Evolutionary conservation across 208 protist species (phyloP), one percentile per base, ranked within the genome.

Genomic region (Acanthamoeba divionensis): DNA sequence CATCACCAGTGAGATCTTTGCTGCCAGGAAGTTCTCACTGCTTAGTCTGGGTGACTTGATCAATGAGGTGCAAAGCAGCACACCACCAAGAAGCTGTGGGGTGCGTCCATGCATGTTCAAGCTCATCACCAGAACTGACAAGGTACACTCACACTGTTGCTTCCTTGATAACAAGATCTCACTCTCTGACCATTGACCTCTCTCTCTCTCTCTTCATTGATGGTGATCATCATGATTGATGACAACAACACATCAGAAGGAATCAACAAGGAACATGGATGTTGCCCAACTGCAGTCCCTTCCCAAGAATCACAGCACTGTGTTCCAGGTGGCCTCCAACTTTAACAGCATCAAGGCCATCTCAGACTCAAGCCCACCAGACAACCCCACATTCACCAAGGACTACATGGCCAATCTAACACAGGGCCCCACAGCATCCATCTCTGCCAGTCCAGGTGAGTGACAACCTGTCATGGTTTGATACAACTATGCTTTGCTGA

Each of bases 271-370:
- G 52, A 85, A 85, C 13, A 57, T 88, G 9, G 80, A 88, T 36
- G 80, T 88, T 15, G 80, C 80, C 1, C 57, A 66, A 4, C 60
- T 88, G 33, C 80, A 88, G 26, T 55, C 80, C 29, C 2, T 88
- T 15, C 57, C 80, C 13, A 57, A 69, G 38, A 88, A 88, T 47
- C 48, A 38, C 6, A 29, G 55, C 38, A 57, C 80, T 41, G 60
- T 71, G 7, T 88, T 88, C 41, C 80, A 88, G 60, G 80, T 88
- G 80, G 80, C 80, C 31, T 88, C 80, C 52, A 88, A 88, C 38
- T 88, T 88, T 57, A 88, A 88, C 80, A 57, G 80, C 13, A 57
- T 88, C 41, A 57, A 88, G 80, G 80, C 80, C 57, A 88, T 88
- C 36, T 66, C 80, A 1, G 80, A 88, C 45, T 26, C 44, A 41